A percentile compares a stretch with the other conserved stretches of the same genome.
Evolutionary conservation across 805 yeast species (phyloP).

Genomic region (Wickerhamiella qilinensis): DNA sequence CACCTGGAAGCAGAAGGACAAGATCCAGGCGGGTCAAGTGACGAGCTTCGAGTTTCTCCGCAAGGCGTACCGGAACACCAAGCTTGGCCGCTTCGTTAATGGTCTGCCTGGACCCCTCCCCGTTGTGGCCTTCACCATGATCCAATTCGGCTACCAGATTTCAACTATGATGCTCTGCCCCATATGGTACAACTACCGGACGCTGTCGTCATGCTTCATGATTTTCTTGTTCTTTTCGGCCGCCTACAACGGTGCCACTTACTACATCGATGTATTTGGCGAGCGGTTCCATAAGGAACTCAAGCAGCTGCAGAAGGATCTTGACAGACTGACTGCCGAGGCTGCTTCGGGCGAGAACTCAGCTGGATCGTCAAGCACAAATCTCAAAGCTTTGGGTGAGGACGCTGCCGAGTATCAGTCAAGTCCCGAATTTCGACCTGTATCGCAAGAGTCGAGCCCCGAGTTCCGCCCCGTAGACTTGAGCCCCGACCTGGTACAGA

Average conservation of each 20-base stretch:
- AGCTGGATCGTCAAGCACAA: background rate
- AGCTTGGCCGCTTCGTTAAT: constrained; percentile 64
- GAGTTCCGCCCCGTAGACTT: background rate
- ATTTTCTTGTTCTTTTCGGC: constrained; percentile 63
- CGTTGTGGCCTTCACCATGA: constrained; percentile 67
- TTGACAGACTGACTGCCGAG: constrained; percentile 38
- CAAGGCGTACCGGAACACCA: constrained; percentile 45
- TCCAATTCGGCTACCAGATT: constrained; percentile 78
- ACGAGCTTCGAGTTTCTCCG: constrained; percentile 80
- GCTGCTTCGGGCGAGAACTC: background rate
- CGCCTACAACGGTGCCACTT: constrained; percentile 86
- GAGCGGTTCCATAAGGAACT: constrained; percentile 80
- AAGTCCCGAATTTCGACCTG: background rate
- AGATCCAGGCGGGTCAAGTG: constrained; percentile 70
- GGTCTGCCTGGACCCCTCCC: constrained; percentile 72
- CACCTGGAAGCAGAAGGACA: constrained; percentile 59
- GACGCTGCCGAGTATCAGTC: background rate
- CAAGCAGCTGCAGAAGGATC: constrained; percentile 47
- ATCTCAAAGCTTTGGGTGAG: background rate
- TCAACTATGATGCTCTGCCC: constrained; percentile 81
- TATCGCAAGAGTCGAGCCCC: background rate
- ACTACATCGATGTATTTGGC: constrained; percentile 84
- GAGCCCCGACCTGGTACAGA: background rate
- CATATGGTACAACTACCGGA: constrained; percentile 60
- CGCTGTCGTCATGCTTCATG: constrained; percentile 52